These are phyloP conservation scores for Arthrobotrys pseudoclavata DNA, from an alignment of 2,329 filamentous ascomycete genomes.

Conservation along the genomic window DNA sequence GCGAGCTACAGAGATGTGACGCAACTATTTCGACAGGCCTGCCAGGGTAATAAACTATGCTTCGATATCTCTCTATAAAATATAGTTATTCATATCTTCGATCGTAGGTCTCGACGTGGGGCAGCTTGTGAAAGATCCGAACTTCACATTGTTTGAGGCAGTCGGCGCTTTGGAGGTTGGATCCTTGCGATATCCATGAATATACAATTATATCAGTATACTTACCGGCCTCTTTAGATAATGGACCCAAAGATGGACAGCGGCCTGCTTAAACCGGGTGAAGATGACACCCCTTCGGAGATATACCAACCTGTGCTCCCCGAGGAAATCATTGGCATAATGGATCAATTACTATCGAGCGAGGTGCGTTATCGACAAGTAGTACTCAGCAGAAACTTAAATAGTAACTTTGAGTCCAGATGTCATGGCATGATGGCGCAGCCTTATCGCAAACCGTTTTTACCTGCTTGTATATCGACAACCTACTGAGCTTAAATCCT, in stretches of 20 bases:
- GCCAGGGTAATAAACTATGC: conserved; percentile 37
- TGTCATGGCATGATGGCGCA: conserved; percentile 97
- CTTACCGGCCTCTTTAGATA: conserved; percentile 73
- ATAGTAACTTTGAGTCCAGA: conserved; percentile 69
- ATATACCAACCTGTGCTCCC: conserved; percentile 77
- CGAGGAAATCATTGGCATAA: conserved; percentile 88
- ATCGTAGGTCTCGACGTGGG: conserved; percentile 79
- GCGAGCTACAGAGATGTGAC: conserved; percentile 55
- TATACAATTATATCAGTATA: conserved; percentile 38
- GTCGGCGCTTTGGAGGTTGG: conserved; percentile 84
- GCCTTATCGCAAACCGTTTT: conserved; percentile 94
- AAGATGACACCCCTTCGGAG: conserved; percentile 88
- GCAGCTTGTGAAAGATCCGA: conserved; percentile 91
- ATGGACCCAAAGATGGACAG: conserved; percentile 99
- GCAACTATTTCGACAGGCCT: conserved; percentile 55
- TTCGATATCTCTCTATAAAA: background rate
- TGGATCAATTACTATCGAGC: conserved; percentile 90
- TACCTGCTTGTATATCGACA: conserved; percentile 90
- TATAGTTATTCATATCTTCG: conserved; percentile 13
- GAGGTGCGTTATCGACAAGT: conserved; percentile 73
- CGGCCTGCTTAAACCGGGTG: conserved; percentile 81
- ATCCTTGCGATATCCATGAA: conserved; percentile 12
- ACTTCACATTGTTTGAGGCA: conserved; percentile 93
- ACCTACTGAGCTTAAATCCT: conserved; percentile 79
- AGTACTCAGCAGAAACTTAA: background rate